These are phyloP conservation scores for Rubia yunnanensis DNA, from an alignment of 257 asterid species.

Conservation along the genomic window DNA sequence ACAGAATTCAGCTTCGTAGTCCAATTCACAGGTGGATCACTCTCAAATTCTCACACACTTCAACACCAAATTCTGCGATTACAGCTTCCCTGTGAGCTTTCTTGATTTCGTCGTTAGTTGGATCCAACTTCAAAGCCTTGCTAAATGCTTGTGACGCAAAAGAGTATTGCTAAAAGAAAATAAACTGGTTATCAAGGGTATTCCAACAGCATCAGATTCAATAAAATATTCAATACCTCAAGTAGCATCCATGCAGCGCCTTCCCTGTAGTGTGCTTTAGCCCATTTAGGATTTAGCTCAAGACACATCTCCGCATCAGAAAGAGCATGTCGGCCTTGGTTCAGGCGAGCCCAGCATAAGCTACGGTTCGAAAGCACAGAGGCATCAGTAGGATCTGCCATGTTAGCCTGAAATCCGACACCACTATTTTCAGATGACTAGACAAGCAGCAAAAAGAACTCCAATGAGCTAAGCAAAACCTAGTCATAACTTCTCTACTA, in stretches of 20 bases:
- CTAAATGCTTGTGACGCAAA: not conserved
- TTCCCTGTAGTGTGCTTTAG: conserved; percentile 14
- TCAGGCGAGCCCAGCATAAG: conserved; percentile 3
- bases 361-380: conserved; percentile 6
- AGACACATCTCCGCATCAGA: conserved; percentile 12
- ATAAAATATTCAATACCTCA: not conserved
- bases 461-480: not conserved
- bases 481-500: not conserved
- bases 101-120: not conserved
- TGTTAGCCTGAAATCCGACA: conserved; percentile 2
- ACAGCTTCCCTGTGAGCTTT: conserved; percentile 1
- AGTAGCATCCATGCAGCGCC: conserved; percentile 16
- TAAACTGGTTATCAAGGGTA: not conserved
- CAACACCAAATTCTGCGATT: not conserved
- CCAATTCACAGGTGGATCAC: not conserved
- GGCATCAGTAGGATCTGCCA: conserved; percentile 11
- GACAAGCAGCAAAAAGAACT: not conserved
- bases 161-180: not conserved
- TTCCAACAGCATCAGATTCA: not conserved
- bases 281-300: conserved; percentile 5
- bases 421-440: not conserved
- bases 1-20: not conserved
- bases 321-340: conserved; percentile 1
- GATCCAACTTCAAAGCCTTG: not conserved
- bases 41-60: not conserved